Conservation (phyloP, 441 rosid species). For the Hura crepitans region DNA sequence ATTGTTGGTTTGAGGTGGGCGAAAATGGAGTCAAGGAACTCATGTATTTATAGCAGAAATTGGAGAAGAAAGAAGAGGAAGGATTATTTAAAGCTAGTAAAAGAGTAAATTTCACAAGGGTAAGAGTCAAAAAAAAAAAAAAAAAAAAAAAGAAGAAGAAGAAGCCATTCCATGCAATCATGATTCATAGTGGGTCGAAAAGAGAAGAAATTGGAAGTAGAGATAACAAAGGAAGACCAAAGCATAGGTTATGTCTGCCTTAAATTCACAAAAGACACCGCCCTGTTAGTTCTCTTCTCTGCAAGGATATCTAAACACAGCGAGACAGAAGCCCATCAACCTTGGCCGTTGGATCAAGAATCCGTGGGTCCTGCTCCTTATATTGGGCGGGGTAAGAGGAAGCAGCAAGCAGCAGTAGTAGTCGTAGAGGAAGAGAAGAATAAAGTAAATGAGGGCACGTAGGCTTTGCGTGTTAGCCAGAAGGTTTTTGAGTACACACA, state of each 20-base stretch:
- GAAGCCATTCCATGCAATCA: constrained; percentile 53
- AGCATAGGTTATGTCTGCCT: constrained; percentile 40
- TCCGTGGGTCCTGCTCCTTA: constrained; percentile 30
- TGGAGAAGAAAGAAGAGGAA: not conserved
- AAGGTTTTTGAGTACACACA: constrained; percentile 41
- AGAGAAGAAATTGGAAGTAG: constrained; percentile 34
- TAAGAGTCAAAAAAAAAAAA: constrained; percentile 9
- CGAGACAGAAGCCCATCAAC: constrained; percentile 19
- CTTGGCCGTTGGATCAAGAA: constrained; percentile 34
- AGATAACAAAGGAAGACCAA: constrained; percentile 31
- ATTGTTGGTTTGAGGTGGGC: not conserved
- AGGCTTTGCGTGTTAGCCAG: constrained; percentile 71
- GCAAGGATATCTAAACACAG: constrained; percentile 34
- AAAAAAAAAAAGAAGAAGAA: constrained; percentile 20
- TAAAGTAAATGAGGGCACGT: constrained; percentile 53
- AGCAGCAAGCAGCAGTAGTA: not conserved
- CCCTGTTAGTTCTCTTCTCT: constrained; percentile 22
- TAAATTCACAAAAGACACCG: constrained; percentile 40
- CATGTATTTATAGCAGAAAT: constrained; percentile 18
- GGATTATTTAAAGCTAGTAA: constrained; percentile 2
- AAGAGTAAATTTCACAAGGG: constrained; percentile 5
- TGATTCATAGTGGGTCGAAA: constrained; percentile 47
- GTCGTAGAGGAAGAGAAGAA: constrained; percentile 28
- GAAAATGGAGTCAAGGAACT: not conserved
- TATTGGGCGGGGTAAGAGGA: constrained; percentile 26